phyloP scores from a whole-genome alignment of 495 filamentous ascomycete genomes.

The Hypoxylon crocopeplum region DNA sequence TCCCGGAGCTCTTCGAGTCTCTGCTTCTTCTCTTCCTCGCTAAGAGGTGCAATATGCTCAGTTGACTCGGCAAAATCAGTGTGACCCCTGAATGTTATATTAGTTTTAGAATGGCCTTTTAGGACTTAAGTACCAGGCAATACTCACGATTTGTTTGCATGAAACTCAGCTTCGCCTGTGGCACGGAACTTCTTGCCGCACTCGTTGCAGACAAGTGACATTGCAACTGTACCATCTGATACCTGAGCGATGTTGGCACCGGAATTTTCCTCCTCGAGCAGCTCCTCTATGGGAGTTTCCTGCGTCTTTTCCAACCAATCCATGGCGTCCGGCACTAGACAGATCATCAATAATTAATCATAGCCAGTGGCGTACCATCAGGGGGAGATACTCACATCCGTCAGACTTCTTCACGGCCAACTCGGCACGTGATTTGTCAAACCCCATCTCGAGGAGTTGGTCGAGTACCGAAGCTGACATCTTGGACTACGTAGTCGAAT shows the following conservation, averaged over 20 bases:
- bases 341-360: conserved; percentile 29
- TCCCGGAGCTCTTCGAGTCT: conserved; percentile 75
- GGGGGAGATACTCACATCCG: conserved; percentile 62
- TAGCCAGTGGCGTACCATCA: conserved; percentile 3
- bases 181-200: conserved; percentile 90
- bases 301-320: conserved; percentile 94
- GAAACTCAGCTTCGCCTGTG: conserved; percentile 81
- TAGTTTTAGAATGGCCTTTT: conserved; percentile 11
- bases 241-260: conserved; percentile 59
- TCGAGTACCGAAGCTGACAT: conserved; percentile 78
- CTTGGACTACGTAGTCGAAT: conserved; percentile 36
- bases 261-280: conserved; percentile 61
- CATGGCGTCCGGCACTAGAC: conserved; percentile 82
- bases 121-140: not conserved
- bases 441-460: conserved; percentile 92
- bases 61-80: conserved; percentile 92
- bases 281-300: conserved; percentile 40
- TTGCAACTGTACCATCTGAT: conserved; percentile 64
- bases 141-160: conserved; percentile 81
- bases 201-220: conserved; percentile 77
- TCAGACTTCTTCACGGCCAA: conserved; percentile 82
- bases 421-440: conserved; percentile 79
- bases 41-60: conserved; percentile 88
- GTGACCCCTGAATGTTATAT: conserved; percentile 64
- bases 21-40: conserved; percentile 86